Evolutionary conservation across 805 yeast species (phyloP).

Genomic region (Metschnikowia hibisci): DNA sequence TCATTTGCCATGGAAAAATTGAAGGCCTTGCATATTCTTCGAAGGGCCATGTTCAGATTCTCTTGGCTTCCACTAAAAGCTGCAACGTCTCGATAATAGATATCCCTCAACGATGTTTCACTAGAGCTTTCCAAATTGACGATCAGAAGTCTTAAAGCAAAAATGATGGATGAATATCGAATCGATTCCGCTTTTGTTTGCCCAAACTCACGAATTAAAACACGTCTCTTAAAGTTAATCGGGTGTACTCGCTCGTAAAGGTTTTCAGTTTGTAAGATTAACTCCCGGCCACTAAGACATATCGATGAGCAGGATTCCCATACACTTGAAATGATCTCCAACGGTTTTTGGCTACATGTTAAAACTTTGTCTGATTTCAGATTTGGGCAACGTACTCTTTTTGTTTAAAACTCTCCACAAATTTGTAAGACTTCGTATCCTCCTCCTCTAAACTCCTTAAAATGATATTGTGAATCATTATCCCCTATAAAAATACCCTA

Average conservation of each 20-base stretch:
- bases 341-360: background rate
- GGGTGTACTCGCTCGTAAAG: background rate
- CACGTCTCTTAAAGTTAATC: background rate
- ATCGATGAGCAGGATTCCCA: background rate
- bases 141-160: conserved; percentile 9
- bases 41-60: conserved; percentile 10
- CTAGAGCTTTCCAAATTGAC: conserved; percentile 6
- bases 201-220: conserved; percentile 9
- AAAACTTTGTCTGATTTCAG: background rate
- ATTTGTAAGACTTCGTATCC: background rate
- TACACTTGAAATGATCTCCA: background rate
- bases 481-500: background rate
- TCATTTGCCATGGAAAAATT: conserved; percentile 6
- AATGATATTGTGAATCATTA: background rate
- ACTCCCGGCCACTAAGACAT: conserved; percentile 2
- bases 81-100: conserved; percentile 15
- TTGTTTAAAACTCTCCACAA: background rate
- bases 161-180: conserved; percentile 9
- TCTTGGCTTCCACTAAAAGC: conserved; percentile 15
- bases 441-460: background rate
- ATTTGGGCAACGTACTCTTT: background rate
- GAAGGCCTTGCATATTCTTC: conserved; percentile 6
- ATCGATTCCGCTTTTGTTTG: conserved; percentile 10
- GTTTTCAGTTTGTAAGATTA: background rate
- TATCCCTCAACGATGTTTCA: conserved; percentile 15